Evolutionary conservation across 2,329 filamentous ascomycete species (phyloP).

Genomic region (Xylaria digitata): DNA sequence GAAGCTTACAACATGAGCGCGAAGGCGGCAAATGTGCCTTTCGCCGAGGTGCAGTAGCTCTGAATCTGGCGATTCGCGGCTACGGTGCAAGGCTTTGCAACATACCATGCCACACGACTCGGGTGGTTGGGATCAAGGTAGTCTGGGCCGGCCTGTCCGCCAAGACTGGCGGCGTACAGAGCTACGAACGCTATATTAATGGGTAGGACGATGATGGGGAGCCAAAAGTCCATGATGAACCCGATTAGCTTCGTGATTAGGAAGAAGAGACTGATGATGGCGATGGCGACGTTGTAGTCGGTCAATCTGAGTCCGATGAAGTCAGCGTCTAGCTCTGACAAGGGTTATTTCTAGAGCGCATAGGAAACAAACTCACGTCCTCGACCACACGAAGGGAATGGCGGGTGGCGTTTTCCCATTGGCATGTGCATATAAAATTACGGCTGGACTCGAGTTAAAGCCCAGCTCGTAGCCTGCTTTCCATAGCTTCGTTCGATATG

Average conservation of each 20-base stretch:
- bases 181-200: constrained; percentile 67
- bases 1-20: constrained; percentile 73
- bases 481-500: constrained; percentile 79
- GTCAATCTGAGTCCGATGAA: constrained; percentile 67
- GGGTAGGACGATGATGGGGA: constrained; percentile 71
- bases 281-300: constrained; percentile 80
- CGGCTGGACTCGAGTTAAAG: constrained; percentile 79
- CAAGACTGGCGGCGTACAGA: constrained; percentile 74
- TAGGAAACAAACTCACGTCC: constrained; percentile 67
- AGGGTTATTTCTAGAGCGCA: background rate
- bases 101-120: constrained; percentile 77
- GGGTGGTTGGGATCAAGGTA: constrained; percentile 72
- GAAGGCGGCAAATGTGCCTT: constrained; percentile 72
- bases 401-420: constrained; percentile 73
- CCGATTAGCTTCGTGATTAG: constrained; percentile 76
- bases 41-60: constrained; percentile 74
- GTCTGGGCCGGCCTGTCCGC: constrained; percentile 79
- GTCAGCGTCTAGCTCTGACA: constrained; percentile 34
- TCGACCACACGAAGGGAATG: constrained; percentile 78
- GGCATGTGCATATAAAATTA: constrained; percentile 77
- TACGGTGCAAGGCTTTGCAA: constrained; percentile 74
- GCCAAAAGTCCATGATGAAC: constrained; percentile 77
- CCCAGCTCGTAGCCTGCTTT: constrained; percentile 74
- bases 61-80: constrained; percentile 65
- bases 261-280: constrained; percentile 80